phyloP scores from a whole-genome alignment of 139 green algal species.

The Spirogloea muscicola region DNA sequence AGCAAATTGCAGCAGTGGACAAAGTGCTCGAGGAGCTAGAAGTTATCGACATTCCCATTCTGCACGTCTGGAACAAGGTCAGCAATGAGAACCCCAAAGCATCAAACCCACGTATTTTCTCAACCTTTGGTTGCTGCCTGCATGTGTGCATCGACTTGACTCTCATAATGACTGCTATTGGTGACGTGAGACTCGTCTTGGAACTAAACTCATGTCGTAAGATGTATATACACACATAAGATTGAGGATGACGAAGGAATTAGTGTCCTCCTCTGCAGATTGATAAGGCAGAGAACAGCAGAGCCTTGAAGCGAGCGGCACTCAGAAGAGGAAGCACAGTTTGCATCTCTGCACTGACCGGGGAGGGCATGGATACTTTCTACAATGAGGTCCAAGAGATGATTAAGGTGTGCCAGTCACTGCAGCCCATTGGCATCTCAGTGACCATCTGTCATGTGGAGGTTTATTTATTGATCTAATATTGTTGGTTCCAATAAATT shows the following conservation, averaged over 20 bases:
- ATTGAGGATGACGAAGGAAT: no score
- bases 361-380: slow-evolving; percentile 71
- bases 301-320: neutral
- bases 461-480: no score
- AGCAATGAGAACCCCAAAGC: neutral
- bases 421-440: no score
- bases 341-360: slow-evolving; percentile 61
- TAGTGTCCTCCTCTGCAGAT: neutral
- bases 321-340: slow-evolving; percentile 52
- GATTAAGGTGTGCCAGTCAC: slow-evolving; percentile 36
- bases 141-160: no score
- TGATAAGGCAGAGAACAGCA: neutral
- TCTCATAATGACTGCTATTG: no score
- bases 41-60: slow-evolving; percentile 53
- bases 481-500: no score
- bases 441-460: no score
- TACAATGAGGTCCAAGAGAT: slow-evolving; percentile 26
- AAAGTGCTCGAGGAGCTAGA: slow-evolving; percentile 54
- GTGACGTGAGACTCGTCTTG: no score
- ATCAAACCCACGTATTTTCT: neutral
- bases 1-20: slow-evolving; percentile 4
- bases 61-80: slow-evolving; percentile 92
- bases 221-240: no score
- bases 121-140: no score
- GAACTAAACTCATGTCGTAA: no score